Conservation (phyloP, 2,329 filamentous ascomycete genomes). For the Gaeumannomyces tritici region DNA sequence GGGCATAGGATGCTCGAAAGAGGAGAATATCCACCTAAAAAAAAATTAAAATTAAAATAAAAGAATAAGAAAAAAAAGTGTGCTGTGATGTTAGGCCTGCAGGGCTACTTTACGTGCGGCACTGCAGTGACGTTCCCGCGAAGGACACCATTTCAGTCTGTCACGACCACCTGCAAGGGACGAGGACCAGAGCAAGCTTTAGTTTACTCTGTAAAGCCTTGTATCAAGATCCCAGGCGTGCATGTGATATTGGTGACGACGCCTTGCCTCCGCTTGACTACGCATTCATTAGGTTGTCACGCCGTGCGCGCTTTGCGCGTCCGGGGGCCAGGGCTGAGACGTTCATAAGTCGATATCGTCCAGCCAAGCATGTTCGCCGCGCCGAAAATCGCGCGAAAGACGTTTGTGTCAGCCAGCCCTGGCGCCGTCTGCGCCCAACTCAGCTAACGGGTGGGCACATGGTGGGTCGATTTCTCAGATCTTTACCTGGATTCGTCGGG, state of each 20-base stretch:
- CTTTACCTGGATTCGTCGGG: not conserved
- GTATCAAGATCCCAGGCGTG: not conserved
- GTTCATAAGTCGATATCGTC: not conserved
- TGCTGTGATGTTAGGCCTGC: not conserved
- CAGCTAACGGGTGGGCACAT: not conserved
- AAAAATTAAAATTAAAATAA: too few species aligned
- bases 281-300: not conserved
- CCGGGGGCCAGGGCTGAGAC: not conserved
- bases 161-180: not conserved
- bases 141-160: not conserved
- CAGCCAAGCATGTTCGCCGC: not conserved
- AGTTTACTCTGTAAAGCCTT: not conserved
- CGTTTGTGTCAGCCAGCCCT: not conserved
- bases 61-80: too few species aligned
- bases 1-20: not conserved
- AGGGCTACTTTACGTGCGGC: not conserved
- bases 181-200: not conserved
- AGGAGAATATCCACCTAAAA: too few species aligned
- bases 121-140: too few species aligned
- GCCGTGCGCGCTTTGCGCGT: not conserved
- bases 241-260: not conserved
- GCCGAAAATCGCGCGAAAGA: not conserved
- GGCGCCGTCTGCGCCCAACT: not conserved
- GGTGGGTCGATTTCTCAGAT: not conserved
- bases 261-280: not conserved